A percentile compares a stretch with the other conserved stretches of the same genome.
phyloP scores from a whole-genome alignment of 2,329 filamentous ascomycete genomes.

The Penicillium sp. region DNA sequence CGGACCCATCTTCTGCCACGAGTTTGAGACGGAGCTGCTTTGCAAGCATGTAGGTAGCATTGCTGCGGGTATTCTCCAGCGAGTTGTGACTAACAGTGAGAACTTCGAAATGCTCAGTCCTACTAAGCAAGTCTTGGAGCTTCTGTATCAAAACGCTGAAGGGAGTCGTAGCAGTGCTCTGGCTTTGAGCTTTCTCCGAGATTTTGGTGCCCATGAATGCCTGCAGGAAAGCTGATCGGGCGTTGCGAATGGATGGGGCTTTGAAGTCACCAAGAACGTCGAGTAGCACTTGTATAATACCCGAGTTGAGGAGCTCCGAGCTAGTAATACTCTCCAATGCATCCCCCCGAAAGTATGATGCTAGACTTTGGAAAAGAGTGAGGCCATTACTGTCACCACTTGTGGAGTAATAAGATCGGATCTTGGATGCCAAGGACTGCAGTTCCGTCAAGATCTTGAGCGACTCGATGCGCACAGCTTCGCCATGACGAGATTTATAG shows the following conservation, averaged over 20 bases:
- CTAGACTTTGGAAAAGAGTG: constrained; percentile 70
- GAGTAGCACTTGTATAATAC: constrained; percentile 79
- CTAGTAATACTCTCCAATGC: constrained; percentile 92
- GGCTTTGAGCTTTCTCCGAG: constrained; percentile 57
- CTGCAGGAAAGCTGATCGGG: constrained; percentile 80
- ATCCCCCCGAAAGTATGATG: constrained; percentile 82
- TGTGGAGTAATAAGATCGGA: constrained; percentile 66
- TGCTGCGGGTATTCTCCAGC: constrained; percentile 84
- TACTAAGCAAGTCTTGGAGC: constrained; percentile 89
- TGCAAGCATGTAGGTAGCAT: constrained; percentile 89
- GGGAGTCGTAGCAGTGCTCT: constrained; percentile 69
- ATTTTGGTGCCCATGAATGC: constrained; percentile 82
- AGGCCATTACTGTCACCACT: constrained; percentile 50
- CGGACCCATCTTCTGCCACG: constrained; percentile 79
- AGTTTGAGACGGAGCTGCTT: constrained; percentile 91
- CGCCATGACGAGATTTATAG: constrained; percentile 74
- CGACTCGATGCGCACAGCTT: constrained; percentile 74
- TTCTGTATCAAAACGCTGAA: constrained; percentile 92
- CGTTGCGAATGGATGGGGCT: constrained; percentile 45
- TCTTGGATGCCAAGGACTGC: constrained; percentile 66
- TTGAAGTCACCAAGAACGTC: constrained; percentile 71
- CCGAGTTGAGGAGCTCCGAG: constrained; percentile 86
- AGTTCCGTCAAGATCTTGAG: constrained; percentile 70
- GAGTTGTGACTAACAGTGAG: constrained; percentile 91
- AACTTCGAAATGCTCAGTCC: constrained; percentile 97